Conservation (phyloP, 1,284 basidiomycete species). For the Fomes fomentarius region DNA sequence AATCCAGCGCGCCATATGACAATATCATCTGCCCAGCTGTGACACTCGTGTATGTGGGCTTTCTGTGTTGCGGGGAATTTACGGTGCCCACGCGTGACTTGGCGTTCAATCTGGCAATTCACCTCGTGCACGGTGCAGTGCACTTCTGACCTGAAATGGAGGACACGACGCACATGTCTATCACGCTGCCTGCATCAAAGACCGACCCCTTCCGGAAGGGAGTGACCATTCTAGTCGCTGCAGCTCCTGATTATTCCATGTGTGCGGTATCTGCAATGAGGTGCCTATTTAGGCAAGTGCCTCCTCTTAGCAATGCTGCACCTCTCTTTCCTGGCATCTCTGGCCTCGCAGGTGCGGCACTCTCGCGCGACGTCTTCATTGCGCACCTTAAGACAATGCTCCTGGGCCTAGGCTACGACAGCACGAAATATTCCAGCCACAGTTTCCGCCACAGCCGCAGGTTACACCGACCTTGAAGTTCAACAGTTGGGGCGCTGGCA, state of each 20-base stretch:
- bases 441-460: constrained; percentile 32
- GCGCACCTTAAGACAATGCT: constrained; percentile 21
- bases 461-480: constrained; percentile 37
- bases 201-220: constrained; percentile 43
- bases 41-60: constrained; percentile 34
- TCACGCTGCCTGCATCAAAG: constrained; percentile 40
- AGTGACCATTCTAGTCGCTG: constrained; percentile 32
- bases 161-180: constrained; percentile 28
- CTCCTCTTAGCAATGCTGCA: not conserved
- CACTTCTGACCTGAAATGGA: not conserved
- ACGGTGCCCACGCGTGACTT: constrained; percentile 14
- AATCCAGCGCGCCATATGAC: constrained; percentile 10
- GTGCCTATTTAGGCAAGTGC: not conserved
- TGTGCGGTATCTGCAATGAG: constrained; percentile 35
- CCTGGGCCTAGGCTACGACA: constrained; percentile 27
- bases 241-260: constrained; percentile 24
- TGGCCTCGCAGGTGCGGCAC: too few species aligned
- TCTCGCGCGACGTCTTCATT: not conserved
- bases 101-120: too few species aligned
- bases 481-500: constrained; percentile 39
- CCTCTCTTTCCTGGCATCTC: not conserved
- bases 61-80: constrained; percentile 37
- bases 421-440: constrained; percentile 33
- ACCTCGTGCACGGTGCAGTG: too few species aligned
- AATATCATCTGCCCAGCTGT: constrained; percentile 26